Evolutionary conservation across 1,139 yeast species (phyloP), one percentile per base, ranked within the genome.

Genomic region (Magnusiomyces ingens): DNA sequence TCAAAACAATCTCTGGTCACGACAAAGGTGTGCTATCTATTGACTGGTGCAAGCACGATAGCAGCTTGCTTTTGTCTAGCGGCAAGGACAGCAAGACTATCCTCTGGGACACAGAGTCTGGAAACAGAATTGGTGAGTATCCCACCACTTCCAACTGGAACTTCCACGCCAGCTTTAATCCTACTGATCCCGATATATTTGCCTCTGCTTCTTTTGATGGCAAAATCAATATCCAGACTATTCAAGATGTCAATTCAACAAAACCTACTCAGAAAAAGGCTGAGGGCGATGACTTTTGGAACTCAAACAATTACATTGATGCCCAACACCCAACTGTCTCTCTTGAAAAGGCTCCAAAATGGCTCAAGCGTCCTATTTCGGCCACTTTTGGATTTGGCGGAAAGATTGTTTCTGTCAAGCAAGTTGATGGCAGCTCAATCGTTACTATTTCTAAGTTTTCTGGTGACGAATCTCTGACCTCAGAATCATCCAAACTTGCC

Each of bases 111-210:
- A 97, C 98, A 26, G 74, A 77, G 55, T 71, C 72, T 36, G 91
- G 87, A 43, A 74, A 75, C 55, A 80, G 81, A 64, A 73, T 93
- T 59, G 96, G 94, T 5, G 88, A 88, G 65, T 93, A 88, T 67
- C 97, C 98, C 51, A 81, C 94, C 26, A 81, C 95, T 45, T 87
- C 95, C 44, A 91, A 89, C 69, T 93, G 99, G 99, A 85, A 89
- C 29, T 93, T 90, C 73, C 82, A 86, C 69, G 80, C 95, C 15
- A 78, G 80, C 62, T 93, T 91, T 74, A 95, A 96, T 56, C 95
- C 96, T 46, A 70, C 75, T 29, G 81, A 88, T 26, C 99, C 99
- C 3, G 97, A 91, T 58, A 72, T 89, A 55, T 86, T 94, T 74
- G 99, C 98, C 6, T 80, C 91, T 55, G 94, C 98, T 22, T 87